Conservation (phyloP, 305 asterid genomes). For the Solanum chacoense region DNA sequence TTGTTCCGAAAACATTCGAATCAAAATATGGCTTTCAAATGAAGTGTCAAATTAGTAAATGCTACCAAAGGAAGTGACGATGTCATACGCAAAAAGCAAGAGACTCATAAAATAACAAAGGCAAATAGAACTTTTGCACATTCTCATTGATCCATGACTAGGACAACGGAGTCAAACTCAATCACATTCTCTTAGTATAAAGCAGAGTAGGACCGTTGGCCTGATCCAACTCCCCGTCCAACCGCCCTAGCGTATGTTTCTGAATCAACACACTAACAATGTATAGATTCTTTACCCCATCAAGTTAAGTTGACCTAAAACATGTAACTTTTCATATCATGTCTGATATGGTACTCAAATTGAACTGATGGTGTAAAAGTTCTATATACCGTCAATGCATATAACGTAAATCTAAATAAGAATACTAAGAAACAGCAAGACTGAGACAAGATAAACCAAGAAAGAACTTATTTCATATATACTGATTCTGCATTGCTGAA, state of each 20-base stretch:
- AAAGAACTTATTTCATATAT: conserved; percentile 1
- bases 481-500: conserved; percentile 6
- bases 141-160: not conserved
- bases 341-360: not conserved
- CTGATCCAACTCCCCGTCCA: not conserved
- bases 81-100: not conserved
- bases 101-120: not conserved
- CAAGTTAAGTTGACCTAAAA: not conserved
- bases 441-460: not conserved
- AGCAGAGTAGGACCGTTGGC: not conserved
- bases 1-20: not conserved
- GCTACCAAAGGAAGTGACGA: not conserved
- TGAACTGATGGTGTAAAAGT: not conserved
- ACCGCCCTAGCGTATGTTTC: not conserved
- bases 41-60: not conserved
- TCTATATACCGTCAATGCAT: not conserved
- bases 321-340: not conserved
- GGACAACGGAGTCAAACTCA: not conserved
- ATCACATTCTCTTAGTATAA: not conserved
- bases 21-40: not conserved
- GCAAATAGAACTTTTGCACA: not conserved
- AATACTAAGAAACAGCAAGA: not conserved
- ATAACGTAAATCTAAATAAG: not conserved
- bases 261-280: not conserved
- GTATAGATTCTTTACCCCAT: not conserved